Base-by-base conservation (phyloP, 345 rosid species). In the Salix udensis region DNA sequence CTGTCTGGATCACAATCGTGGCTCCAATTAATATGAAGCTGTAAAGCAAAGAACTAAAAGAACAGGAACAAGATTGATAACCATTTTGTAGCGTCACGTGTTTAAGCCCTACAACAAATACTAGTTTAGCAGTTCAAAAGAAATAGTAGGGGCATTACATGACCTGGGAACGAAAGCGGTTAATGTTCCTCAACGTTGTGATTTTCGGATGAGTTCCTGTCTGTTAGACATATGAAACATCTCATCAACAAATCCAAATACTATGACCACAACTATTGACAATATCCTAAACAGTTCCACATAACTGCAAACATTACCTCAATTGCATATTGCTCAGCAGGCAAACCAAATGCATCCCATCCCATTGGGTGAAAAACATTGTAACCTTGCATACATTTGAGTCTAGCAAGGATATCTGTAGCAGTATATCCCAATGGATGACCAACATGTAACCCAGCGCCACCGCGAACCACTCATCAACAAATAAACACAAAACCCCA, bases 321-420 rank as follows among this genome's bases (percentile, higher is more conserved):
- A 75, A 93, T 95, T 5, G 98, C 98, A 61, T 93, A 93, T 77
- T 95, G 98, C 86, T 95, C 97, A 4, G 98, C 97, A 53, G 98
- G 98, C 86, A 95, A 87, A 68, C 98, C 98, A 71, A 95, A 95
- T 36, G 98, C 97, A 91, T 95, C 98, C 97, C 97, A 95, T 62
- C 97, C 98, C 97, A 91, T 92, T 1, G 97, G 98, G 73, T 93
- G 98, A 86, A 95, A 79, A 72, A 95, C 97, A 85, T 92, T 95
- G 88, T 84, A 91, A 70, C 97, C 97, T 79, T 95, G 97, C 98
- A 95, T 95, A 0, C 97, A 89, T 77, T 85, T 92, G 69, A 90
- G 80, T 87, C 97, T 88, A 2, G 97, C 97, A 28, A 95, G 83
- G 73, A 95, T 90, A 70, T 95, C 98, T 16, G 97, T 95, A 65